Conservation (phyloP, 2,329 filamentous ascomycete species). For the Curvularia spicifera region DNA sequence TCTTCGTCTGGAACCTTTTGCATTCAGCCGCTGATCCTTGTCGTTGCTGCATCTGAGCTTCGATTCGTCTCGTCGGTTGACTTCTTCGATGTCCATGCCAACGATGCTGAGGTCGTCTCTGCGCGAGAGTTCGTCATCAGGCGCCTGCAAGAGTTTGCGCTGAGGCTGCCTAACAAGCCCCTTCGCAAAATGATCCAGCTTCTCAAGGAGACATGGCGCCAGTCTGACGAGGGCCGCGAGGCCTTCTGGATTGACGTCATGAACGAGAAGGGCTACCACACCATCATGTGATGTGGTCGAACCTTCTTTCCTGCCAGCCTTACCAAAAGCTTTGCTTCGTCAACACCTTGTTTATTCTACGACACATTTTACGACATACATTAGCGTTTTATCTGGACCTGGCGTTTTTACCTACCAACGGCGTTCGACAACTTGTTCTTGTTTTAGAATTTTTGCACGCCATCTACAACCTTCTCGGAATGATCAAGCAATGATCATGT, state of each 20-base stretch:
- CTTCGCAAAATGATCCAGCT: conserved; percentile 58
- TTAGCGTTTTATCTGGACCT: conserved; percentile 10
- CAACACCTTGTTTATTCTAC: conserved; percentile 7
- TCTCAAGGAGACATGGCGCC: conserved; percentile 60
- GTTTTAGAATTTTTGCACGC: conserved; percentile 15
- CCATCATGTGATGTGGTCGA: conserved; percentile 57
- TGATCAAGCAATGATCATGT: conserved; percentile 23
- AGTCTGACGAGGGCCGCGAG: conserved; percentile 58
- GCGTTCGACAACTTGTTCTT: conserved; percentile 20
- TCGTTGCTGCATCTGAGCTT: conserved; percentile 59
- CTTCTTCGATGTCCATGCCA: conserved; percentile 49
- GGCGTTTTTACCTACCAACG: conserved; percentile 15
- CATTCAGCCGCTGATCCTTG: conserved; percentile 61
- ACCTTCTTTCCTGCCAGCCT: conserved; percentile 5
- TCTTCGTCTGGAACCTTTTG: conserved; percentile 61
- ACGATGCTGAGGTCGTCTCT: conserved; percentile 53
- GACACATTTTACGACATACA: conserved; percentile 8
- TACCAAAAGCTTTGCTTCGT: conserved; percentile 9
- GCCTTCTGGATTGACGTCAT: conserved; percentile 64
- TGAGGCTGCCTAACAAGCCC: conserved; percentile 60
- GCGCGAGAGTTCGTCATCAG: conserved; percentile 58
- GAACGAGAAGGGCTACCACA: conserved; percentile 64
- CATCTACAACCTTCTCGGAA: conserved; percentile 12
- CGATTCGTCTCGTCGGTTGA: conserved; percentile 52
- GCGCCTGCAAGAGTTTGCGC: conserved; percentile 54